phyloP scores from a whole-genome alignment of 306 rosid genomes.

The Ammopiptanthus mongolicus region DNA sequence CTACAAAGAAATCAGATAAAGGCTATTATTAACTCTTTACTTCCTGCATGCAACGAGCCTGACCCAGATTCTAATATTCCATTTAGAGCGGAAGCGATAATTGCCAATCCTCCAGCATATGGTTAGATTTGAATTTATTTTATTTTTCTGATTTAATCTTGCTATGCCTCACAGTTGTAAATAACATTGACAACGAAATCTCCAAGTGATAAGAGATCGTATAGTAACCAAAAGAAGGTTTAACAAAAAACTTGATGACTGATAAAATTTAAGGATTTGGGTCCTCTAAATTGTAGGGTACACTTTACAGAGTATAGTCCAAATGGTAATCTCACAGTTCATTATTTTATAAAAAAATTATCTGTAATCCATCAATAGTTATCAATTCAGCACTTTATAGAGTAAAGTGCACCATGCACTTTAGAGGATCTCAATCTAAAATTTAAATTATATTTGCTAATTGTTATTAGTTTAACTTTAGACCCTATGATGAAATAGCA shows the following conservation, averaged over 20 bases:
- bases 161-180: neutral
- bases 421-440: constrained; percentile 7
- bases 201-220: constrained; percentile 9
- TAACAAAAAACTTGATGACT: neutral
- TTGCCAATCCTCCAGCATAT: constrained; percentile 95
- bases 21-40: constrained; percentile 61
- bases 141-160: neutral
- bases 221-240: neutral
- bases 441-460: neutral
- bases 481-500: neutral
- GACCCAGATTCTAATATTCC: constrained; percentile 59
- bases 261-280: neutral
- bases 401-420: neutral
- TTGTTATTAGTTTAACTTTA: constrained; percentile 3
- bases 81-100: constrained; percentile 79
- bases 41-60: constrained; percentile 71
- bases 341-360: neutral
- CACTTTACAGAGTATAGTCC: neutral
- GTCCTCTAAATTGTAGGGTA: neutral
- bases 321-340: neutral
- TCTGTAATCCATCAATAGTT: neutral
- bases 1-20: constrained; percentile 76
- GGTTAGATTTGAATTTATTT: constrained; percentile 49
- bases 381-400: neutral
- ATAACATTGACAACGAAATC: neutral